These are phyloP conservation scores for Aeschynomene evenia DNA, from an alignment of 306 rosid species.

Conservation along the genomic window DNA sequence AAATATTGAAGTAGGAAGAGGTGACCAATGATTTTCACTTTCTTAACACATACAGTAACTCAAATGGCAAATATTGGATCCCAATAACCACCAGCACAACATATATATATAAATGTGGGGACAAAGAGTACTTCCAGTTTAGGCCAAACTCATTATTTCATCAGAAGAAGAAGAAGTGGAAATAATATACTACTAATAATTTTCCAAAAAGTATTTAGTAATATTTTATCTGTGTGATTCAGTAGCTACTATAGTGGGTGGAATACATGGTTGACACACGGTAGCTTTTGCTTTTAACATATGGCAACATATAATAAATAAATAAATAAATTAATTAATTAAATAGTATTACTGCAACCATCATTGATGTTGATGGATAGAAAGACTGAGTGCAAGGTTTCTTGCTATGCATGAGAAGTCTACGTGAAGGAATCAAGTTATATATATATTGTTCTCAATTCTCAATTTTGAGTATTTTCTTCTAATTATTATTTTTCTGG, in stretches of 20 bases:
- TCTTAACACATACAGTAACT: background rate
- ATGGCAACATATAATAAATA: conserved; percentile 29
- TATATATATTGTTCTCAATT: no score
- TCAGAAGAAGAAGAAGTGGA: background rate
- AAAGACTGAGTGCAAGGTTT: conserved; percentile 47
- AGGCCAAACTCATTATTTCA: background rate
- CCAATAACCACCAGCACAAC: background rate
- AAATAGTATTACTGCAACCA: conserved; percentile 39
- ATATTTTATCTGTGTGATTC: background rate
- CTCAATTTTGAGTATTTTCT: conserved; percentile 7
- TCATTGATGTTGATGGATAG: conserved; percentile 21
- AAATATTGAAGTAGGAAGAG: background rate
- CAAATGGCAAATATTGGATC: background rate
- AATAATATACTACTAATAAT: no score
- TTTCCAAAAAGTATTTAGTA: background rate
- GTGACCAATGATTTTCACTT: background rate
- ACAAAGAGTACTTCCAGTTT: conserved; percentile 3
- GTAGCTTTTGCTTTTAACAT: conserved; percentile 23
- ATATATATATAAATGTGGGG: conserved; percentile 1
- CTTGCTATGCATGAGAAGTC: conserved; percentile 74
- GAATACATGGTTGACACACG: background rate
- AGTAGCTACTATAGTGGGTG: background rate
- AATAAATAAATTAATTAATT: no score
- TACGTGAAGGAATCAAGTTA: conserved; percentile 67
- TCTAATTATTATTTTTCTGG: conserved; percentile 10